A percentile compares a stretch with the other conserved stretches of the same genome.
phyloP scores from a whole-genome alignment of 768 basidiomycete species.

The Rhizopogon roseolus region DNA sequence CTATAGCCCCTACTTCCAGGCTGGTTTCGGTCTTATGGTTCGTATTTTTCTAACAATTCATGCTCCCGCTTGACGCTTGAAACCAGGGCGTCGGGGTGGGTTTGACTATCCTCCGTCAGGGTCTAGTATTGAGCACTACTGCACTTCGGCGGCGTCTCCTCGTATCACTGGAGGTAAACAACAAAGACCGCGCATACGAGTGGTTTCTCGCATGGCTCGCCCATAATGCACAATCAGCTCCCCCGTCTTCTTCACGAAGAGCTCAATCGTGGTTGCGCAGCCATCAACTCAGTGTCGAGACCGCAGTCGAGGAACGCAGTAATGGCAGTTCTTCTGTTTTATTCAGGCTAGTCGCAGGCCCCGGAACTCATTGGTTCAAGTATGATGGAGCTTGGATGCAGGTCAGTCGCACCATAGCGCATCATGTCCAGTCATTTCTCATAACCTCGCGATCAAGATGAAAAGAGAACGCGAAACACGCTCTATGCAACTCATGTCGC shows the following conservation, averaged over 20 bases:
- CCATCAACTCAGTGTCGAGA: conserved; percentile 94
- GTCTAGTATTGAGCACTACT: conserved; percentile 60
- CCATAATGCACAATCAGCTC: conserved; percentile 42
- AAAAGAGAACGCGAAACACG: conserved; percentile 93
- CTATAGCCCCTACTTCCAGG: conserved; percentile 92
- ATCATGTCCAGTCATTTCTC: background rate
- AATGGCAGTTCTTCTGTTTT: conserved; percentile 88
- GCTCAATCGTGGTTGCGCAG: conserved; percentile 54
- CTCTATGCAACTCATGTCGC: conserved; percentile 86
- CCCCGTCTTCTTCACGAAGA: conserved; percentile 21
- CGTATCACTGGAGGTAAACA: conserved; percentile 93
- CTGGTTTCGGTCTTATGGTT: conserved; percentile 97
- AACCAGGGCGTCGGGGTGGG: conserved; percentile 86
- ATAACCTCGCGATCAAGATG: conserved; percentile 47
- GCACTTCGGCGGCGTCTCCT: conserved; percentile 86
- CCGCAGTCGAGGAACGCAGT: conserved; percentile 79
- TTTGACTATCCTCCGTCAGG: conserved; percentile 69
- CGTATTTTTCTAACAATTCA: conserved; percentile 4
- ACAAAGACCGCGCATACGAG: conserved; percentile 90
- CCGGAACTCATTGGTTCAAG: conserved; percentile 89
- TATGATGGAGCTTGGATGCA: conserved; percentile 95
- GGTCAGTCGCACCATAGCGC: conserved; percentile 38
- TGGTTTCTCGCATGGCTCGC: conserved; percentile 99
- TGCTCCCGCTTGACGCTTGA: background rate
- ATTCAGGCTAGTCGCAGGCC: conserved; percentile 94